These are phyloP conservation scores for Clonostachys sp. DNA, from an alignment of 2,329 filamentous ascomycete species.

Conservation along the genomic window DNA sequence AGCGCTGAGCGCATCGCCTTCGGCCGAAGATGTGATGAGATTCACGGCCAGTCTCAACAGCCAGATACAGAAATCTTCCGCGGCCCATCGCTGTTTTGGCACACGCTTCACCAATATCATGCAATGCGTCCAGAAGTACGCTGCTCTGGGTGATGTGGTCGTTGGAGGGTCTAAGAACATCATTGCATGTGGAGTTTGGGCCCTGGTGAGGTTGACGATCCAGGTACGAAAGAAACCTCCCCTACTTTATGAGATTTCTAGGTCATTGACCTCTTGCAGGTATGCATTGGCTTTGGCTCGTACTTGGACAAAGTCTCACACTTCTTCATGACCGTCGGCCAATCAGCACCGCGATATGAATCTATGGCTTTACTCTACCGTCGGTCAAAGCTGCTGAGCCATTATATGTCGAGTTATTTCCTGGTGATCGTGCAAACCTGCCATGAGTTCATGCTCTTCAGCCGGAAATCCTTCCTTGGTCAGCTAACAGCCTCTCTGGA, in stretches of 20 bases:
- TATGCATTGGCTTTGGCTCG: conserved; percentile 8
- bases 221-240: conserved; percentile 16
- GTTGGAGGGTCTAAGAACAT: conserved; percentile 36
- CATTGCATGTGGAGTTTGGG: conserved; percentile 35
- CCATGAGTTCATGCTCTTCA: conserved; percentile 20
- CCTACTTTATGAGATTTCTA: too few species aligned
- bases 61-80: neutral
- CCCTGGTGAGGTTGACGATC: conserved; percentile 30
- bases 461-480: conserved; percentile 20
- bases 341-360: conserved; percentile 28
- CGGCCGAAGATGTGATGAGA: neutral
- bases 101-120: neutral
- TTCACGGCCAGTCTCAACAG: neutral
- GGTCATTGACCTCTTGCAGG: neutral
- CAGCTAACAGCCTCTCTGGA: conserved; percentile 19
- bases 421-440: conserved; percentile 28
- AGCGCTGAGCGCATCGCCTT: neutral
- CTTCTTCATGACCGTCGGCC: conserved; percentile 29
- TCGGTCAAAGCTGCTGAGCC: conserved; percentile 23
- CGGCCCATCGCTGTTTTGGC: neutral
- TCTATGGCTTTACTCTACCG: conserved; percentile 27
- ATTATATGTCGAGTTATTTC: conserved; percentile 27
- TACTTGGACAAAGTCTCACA: conserved; percentile 26
- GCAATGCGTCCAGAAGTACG: neutral
- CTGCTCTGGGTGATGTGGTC: conserved; percentile 2